These are phyloP conservation scores for Emericellopsis atlantica DNA, from an alignment of 2,329 filamentous ascomycete species.

Conservation along the genomic window DNA sequence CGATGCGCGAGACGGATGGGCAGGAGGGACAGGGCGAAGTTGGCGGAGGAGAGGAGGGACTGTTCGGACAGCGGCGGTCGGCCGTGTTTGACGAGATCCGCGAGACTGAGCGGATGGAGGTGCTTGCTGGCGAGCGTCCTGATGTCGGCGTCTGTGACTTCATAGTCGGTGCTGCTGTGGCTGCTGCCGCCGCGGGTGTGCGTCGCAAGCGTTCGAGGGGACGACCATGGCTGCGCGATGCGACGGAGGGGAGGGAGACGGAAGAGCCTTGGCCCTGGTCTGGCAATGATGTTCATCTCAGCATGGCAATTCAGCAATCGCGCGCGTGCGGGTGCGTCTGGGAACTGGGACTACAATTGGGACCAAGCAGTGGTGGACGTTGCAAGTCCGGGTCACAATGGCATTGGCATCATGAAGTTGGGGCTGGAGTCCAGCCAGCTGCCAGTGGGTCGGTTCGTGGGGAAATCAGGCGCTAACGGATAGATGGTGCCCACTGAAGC, in stretches of 20 bases:
- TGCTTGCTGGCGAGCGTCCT: slow-evolving; percentile 63
- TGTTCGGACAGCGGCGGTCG: slow-evolving; percentile 71
- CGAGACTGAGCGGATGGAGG: slow-evolving; percentile 70
- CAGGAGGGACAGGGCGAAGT: slow-evolving; percentile 87
- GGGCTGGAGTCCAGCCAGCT: too few relatives aligned
- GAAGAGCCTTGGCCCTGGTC: neutral
- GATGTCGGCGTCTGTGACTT: slow-evolving; percentile 62
- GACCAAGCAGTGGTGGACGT: too few relatives aligned
- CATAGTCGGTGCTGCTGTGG: slow-evolving; percentile 4
- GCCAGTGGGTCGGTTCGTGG: too few relatives aligned
- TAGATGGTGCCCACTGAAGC: too few relatives aligned
- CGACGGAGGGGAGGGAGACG: neutral
- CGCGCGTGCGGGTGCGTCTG: too few relatives aligned
- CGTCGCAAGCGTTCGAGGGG: neutral
- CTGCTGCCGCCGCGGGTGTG: neutral
- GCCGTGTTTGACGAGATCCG: slow-evolving; percentile 77
- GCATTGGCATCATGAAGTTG: too few relatives aligned
- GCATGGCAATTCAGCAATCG: neutral
- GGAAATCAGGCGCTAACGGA: too few relatives aligned
- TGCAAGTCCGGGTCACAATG: too few relatives aligned
- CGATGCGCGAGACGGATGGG: slow-evolving; percentile 87
- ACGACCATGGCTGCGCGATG: neutral
- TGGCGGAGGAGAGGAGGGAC: slow-evolving; percentile 78
- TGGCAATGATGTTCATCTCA: slow-evolving; percentile 1
- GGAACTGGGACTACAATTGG: too few relatives aligned